phyloP scores from a whole-genome alignment of 306 rosid genomes.

The Ormosia emarginata region DNA sequence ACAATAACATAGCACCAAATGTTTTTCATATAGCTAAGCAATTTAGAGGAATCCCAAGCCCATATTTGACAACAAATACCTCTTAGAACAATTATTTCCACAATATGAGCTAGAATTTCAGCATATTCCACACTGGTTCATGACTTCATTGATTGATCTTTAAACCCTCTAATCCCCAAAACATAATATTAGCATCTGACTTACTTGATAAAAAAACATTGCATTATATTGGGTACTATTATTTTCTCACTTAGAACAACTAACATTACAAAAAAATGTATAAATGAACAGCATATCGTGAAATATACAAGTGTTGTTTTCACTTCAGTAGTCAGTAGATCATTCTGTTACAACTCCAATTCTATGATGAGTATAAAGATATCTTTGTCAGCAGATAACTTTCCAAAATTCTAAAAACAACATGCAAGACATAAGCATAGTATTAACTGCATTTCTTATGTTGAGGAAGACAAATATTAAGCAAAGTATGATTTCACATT shows the following conservation, averaged over 20 bases:
- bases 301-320: slow-evolving; percentile 19
- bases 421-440: background rate
- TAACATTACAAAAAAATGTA: background rate
- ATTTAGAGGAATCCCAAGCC: slow-evolving; percentile 42
- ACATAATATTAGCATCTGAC: slow-evolving; percentile 26
- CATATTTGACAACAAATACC: slow-evolving; percentile 41
- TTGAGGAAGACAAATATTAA: too few species aligned
- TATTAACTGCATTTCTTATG: background rate
- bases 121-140: slow-evolving; percentile 27
- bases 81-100: slow-evolving; percentile 38
- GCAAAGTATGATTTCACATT: too few species aligned
- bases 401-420: slow-evolving; percentile 29
- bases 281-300: slow-evolving; percentile 12
- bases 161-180: slow-evolving; percentile 23
- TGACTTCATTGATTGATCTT: slow-evolving; percentile 22
- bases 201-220: slow-evolving; percentile 23
- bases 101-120: slow-evolving; percentile 39
- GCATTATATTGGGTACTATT: background rate
- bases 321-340: slow-evolving; percentile 20
- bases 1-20: slow-evolving; percentile 40
- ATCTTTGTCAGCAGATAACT: slow-evolving; percentile 4
- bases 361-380: slow-evolving; percentile 15
- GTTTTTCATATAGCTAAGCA: slow-evolving; percentile 48
- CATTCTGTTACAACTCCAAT: slow-evolving; percentile 26
- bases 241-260: slow-evolving; percentile 25